A percentile compares a stretch with the other conserved stretches of the same genome.
phyloP scores from a whole-genome alignment of 352 stramenopile species.

The Lagenidium giganteum region DNA sequence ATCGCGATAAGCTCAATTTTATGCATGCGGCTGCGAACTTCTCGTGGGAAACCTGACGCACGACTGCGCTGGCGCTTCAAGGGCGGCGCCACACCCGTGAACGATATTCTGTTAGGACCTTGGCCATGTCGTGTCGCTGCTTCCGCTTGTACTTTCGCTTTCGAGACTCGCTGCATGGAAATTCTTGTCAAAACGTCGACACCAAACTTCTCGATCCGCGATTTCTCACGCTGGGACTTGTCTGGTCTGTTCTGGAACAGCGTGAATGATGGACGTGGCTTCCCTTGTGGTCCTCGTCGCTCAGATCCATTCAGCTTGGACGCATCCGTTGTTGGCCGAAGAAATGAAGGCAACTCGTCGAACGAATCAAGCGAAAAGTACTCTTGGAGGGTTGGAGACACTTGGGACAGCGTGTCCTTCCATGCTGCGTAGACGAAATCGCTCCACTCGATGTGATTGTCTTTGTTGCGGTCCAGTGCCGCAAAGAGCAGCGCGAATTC shows the following conservation, averaged over 20 bases:
- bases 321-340: conserved; percentile 16
- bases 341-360: conserved; percentile 31
- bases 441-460: conserved; percentile 36
- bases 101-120: too few species aligned
- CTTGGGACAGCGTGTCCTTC: conserved; percentile 24
- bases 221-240: too few species aligned
- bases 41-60: neutral
- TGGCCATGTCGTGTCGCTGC: neutral
- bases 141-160: neutral
- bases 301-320: too few species aligned
- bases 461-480: conserved; percentile 26
- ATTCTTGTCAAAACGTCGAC: conserved; percentile 8
- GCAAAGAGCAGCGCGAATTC: conserved; percentile 24
- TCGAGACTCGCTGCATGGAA: conserved; percentile 8
- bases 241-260: too few species aligned
- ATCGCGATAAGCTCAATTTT: conserved; percentile 5
- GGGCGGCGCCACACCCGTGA: too few species aligned
- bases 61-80: too few species aligned
- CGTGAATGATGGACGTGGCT: too few species aligned
- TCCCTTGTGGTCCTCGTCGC: too few species aligned
- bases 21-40: conserved; percentile 2
- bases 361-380: conserved; percentile 42
- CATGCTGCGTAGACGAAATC: conserved; percentile 39
- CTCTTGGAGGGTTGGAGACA: conserved; percentile 13
- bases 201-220: conserved; percentile 3